Conservation (phyloP, 805 yeast species). For the Teunomyces cretensis region DNA sequence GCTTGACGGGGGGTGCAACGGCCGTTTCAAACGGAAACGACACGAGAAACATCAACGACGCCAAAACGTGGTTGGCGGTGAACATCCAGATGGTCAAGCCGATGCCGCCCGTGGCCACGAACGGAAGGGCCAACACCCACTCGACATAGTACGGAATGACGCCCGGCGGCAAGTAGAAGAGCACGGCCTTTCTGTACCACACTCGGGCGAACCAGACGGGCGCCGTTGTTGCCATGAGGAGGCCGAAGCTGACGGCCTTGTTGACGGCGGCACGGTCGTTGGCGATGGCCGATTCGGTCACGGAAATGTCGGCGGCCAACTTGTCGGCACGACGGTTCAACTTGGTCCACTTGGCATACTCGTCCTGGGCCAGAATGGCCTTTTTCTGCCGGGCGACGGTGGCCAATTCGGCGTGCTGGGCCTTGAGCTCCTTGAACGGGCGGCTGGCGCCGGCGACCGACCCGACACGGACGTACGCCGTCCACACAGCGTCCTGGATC, state of each 20-base stretch:
- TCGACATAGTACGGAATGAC: conserved; percentile 56
- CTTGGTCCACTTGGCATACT: conserved; percentile 95
- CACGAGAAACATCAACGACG: conserved; percentile 11
- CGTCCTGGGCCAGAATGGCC: conserved; percentile 80
- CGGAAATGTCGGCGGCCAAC: conserved; percentile 50
- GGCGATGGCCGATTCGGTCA: conserved; percentile 39
- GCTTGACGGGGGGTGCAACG: no score
- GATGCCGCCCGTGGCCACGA: conserved; percentile 59
- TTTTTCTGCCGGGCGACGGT: conserved; percentile 53
- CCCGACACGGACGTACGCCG: conserved; percentile 30
- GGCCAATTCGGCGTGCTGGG: conserved; percentile 43
- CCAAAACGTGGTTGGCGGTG: conserved; percentile 34
- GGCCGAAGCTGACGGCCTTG: conserved; percentile 26
- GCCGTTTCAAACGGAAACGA: conserved; percentile 17
- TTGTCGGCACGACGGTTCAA: conserved; percentile 70
- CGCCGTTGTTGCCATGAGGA: conserved; percentile 42
- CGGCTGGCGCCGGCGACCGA: conserved; percentile 33
- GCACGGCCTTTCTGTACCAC: conserved; percentile 51
- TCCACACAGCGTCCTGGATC: conserved; percentile 40
- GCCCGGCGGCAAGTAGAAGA: conserved; percentile 59
- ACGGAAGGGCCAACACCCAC: conserved; percentile 62
- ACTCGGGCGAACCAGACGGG: conserved; percentile 52
- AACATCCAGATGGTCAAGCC: conserved; percentile 61
- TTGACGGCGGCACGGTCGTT: conserved; percentile 34
- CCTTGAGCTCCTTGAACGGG: conserved; percentile 19